Percentiles rank a stretch among this genome's conserved stretches.
Evolutionary conservation across 768 basidiomycete genomes (phyloP).

Genomic region (Tylopilus intermedius): DNA sequence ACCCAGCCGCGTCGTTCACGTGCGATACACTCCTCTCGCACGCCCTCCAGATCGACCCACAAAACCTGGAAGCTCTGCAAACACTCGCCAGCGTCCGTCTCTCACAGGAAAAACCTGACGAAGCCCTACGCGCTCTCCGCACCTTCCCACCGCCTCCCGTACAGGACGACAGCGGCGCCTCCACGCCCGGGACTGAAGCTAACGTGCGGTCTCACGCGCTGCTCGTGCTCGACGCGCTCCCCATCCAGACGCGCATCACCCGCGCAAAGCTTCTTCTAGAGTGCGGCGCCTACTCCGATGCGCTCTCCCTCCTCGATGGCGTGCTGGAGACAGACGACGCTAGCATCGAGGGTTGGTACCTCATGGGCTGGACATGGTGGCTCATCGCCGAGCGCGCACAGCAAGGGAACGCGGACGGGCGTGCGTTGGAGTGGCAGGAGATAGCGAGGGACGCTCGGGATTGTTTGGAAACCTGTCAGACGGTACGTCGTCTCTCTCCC

Average conservation of each 20-base stretch:
- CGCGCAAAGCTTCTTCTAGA: conserved; percentile 84
- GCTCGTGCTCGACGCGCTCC: conserved; percentile 31
- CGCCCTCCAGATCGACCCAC: conserved; percentile 71
- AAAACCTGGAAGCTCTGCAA: conserved; percentile 76
- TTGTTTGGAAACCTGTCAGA: conserved; percentile 78
- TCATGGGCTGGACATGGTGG: conserved; percentile 93
- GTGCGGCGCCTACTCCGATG: conserved; percentile 62
- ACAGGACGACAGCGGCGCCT: not conserved
- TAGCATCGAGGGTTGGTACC: conserved; percentile 89
- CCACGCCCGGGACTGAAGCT: not conserved
- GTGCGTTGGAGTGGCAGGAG: conserved; percentile 62
- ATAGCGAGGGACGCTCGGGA: conserved; percentile 74
- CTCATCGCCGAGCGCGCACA: conserved; percentile 70
- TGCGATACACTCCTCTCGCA: conserved; percentile 72
- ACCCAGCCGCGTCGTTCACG: conserved; percentile 72
- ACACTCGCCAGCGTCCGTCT: conserved; percentile 81
- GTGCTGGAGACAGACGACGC: conserved; percentile 78
- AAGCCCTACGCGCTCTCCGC: conserved; percentile 49
- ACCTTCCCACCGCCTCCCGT: conserved; percentile 16
- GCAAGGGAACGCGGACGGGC: conserved; percentile 40
- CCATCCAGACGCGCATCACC: conserved; percentile 65
- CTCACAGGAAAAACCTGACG: conserved; percentile 80
- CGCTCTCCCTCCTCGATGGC: conserved; percentile 71
- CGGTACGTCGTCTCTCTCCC: conserved; percentile 43
- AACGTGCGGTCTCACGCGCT: conserved; percentile 34